Evolutionary conservation across 345 rosid genomes (phyloP).

Genomic region (Euclidium syriacum): DNA sequence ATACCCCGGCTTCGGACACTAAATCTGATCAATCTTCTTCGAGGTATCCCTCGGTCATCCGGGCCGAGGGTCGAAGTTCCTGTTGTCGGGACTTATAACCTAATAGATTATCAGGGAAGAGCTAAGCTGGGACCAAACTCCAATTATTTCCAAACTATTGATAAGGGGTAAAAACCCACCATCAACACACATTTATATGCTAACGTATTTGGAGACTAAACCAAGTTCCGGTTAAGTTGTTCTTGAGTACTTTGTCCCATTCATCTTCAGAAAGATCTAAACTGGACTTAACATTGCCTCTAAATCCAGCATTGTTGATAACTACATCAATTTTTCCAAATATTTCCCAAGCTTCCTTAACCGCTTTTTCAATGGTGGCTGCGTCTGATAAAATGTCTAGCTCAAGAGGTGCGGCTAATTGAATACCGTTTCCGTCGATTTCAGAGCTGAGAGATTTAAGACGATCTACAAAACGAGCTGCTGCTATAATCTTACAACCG

Average conservation of each 20-base stretch:
- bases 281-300: slow-evolving; percentile 30
- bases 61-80: too few relatives aligned
- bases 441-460: slow-evolving; percentile 52
- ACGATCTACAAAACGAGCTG: slow-evolving; percentile 58
- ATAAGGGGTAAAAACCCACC: too few relatives aligned
- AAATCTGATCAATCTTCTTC: too few relatives aligned
- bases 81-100: too few relatives aligned
- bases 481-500: slow-evolving; percentile 55
- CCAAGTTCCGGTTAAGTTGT: slow-evolving; percentile 63
- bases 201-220: slow-evolving; percentile 57
- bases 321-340: slow-evolving; percentile 62
- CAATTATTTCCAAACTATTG: too few relatives aligned
- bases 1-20: too few relatives aligned
- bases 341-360: slow-evolving; percentile 54
- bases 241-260: slow-evolving; percentile 41
- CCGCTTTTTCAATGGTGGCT: slow-evolving; percentile 34
- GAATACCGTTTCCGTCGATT: slow-evolving; percentile 31
- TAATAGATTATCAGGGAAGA: too few relatives aligned
- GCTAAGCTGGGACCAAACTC: too few relatives aligned
- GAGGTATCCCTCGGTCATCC: too few relatives aligned
- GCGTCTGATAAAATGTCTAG: too few relatives aligned
- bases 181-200: slow-evolving; percentile 47
- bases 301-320: slow-evolving; percentile 60
- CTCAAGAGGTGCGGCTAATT: slow-evolving; percentile 50
- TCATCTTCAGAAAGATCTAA: slow-evolving; percentile 36